Conservation (phyloP, 495 filamentous ascomycete species). For the Glonium stellatum region DNA sequence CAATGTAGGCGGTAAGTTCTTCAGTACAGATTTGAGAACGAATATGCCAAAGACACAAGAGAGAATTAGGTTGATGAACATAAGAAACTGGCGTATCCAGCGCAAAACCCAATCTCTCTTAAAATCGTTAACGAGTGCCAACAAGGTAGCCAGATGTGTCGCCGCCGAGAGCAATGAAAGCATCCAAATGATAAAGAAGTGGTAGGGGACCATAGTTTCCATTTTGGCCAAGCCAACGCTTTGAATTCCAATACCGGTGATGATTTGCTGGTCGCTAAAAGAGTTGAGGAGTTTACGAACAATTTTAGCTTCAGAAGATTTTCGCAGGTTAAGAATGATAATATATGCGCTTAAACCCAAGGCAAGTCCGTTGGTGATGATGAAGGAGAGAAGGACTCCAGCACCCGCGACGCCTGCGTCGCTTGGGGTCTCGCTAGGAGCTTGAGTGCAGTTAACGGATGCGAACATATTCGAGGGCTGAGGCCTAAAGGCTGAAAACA, state of each 20-base stretch:
- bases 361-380: constrained; percentile 49
- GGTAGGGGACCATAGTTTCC: constrained; percentile 47
- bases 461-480: too few species aligned
- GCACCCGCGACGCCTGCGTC: constrained; percentile 53
- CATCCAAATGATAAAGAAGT: constrained; percentile 60
- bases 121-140: constrained; percentile 53
- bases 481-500: too few species aligned
- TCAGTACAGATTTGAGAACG: constrained; percentile 42
- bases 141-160: constrained; percentile 49
- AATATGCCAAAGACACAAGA: constrained; percentile 45
- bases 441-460: constrained; percentile 45
- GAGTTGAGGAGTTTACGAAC: constrained; percentile 50
- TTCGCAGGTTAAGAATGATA: constrained; percentile 45
- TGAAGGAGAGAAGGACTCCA: constrained; percentile 54
- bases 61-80: constrained; percentile 52
- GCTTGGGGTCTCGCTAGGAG: constrained; percentile 40
- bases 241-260: constrained; percentile 55
- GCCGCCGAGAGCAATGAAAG: constrained; percentile 51
- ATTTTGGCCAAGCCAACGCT: constrained; percentile 46
- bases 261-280: constrained; percentile 56
- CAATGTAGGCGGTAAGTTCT: constrained; percentile 39
- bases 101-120: constrained; percentile 54
- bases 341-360: constrained; percentile 43
- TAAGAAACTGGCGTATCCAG: constrained; percentile 54
- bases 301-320: constrained; percentile 38